phyloP scores from a whole-genome alignment of 73 alveolate species.

The Paramecium sexaurelia region DNA sequence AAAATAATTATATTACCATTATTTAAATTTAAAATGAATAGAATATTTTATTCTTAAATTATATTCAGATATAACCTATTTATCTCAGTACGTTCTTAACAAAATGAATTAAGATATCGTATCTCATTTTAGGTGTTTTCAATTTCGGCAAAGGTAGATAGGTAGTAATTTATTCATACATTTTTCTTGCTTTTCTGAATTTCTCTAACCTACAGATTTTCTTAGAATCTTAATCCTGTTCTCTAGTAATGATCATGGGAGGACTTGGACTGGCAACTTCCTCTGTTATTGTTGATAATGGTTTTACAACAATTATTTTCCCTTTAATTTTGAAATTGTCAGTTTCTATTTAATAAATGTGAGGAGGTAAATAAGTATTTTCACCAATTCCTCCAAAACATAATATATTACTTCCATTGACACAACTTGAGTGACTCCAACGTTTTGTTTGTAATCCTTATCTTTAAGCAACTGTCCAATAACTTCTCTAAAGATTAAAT shows the following conservation, averaged over 20 bases:
- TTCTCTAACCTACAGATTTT: not conserved
- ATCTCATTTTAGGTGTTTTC: constrained; percentile 36
- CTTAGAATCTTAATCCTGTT: not conserved
- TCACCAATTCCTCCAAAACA: constrained; percentile 58
- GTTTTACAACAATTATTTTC: constrained; percentile 22
- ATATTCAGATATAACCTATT: constrained; percentile 10
- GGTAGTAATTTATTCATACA: constrained; percentile 3
- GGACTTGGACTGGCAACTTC: not conserved
- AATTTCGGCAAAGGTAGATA: not conserved
- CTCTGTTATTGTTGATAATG: not conserved
- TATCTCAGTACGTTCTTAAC: constrained; percentile 5
- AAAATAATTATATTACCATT: not conserved
- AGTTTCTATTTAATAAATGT: constrained; percentile 35
- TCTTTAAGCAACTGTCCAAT: not conserved
- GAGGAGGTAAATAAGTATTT: constrained; percentile 44
- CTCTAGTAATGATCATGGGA: not conserved
- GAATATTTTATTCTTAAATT: not conserved
- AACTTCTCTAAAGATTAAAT: not conserved
- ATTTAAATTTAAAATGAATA: constrained; percentile 16
- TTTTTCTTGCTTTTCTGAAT: constrained; percentile 34
- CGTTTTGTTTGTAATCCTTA: constrained; percentile 31
- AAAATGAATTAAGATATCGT: constrained; percentile 30
- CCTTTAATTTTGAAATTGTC: constrained; percentile 2
- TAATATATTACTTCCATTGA: not conserved
- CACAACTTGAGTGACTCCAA: constrained; percentile 53